Conservation (phyloP, 306 rosid genomes). For the Lathyrus oleraceus region DNA sequence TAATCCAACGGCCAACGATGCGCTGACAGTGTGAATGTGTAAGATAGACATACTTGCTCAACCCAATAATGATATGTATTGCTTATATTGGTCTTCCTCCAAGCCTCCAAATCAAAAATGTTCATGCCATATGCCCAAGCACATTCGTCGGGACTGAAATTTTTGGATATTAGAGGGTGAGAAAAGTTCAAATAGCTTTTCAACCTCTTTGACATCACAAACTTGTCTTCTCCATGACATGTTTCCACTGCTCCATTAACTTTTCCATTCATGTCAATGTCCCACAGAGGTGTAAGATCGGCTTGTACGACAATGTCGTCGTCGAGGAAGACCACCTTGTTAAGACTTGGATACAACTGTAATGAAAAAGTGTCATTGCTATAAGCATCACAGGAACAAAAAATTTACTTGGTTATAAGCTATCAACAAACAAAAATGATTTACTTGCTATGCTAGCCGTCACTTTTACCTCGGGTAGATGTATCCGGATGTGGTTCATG, state of each 20-base stretch:
- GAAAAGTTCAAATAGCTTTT: constrained; percentile 97
- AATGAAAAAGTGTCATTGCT: constrained; percentile 11
- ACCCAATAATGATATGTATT: constrained; percentile 82
- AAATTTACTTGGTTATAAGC: constrained; percentile 4
- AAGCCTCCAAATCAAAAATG: constrained; percentile 90
- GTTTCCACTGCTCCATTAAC: constrained; percentile 99
- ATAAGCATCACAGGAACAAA: constrained; percentile 30
- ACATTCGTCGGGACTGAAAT: constrained; percentile 74
- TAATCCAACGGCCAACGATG: background rate
- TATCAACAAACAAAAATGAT: background rate
- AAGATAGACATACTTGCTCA: constrained; percentile 57
- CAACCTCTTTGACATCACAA: constrained; percentile 90
- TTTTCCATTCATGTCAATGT: constrained; percentile 86
- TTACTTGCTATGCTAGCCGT: constrained; percentile 6
- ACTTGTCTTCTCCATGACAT: constrained; percentile 86
- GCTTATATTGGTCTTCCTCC: constrained; percentile 98
- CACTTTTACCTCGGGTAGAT: constrained; percentile 85
- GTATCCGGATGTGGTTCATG: constrained; percentile 94
- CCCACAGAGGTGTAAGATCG: constrained; percentile 98
- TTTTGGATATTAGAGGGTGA: constrained; percentile 71
- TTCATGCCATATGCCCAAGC: constrained; percentile 99
- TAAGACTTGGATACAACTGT: constrained; percentile 94
- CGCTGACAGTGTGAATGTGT: background rate
- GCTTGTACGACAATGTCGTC: constrained; percentile 95
- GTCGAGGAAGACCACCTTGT: constrained; percentile 92